These are phyloP conservation scores for Hippophae tibetana DNA, from an alignment of 306 rosid species.

Conservation along the genomic window DNA sequence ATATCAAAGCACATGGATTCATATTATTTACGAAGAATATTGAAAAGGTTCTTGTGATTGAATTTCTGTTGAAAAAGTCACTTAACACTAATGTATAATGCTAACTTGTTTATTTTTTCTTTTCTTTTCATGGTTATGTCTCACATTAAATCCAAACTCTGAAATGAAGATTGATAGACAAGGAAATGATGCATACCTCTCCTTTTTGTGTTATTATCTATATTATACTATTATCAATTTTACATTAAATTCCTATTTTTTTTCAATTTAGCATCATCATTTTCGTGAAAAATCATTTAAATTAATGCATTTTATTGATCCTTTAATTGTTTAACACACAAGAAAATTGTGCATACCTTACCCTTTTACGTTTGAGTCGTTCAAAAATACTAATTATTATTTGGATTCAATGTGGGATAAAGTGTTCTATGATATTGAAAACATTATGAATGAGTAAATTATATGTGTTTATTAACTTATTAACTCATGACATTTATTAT, in stretches of 20 bases:
- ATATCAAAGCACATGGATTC: conserved; percentile 89
- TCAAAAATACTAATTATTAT: too few species aligned
- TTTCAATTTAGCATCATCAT: not conserved
- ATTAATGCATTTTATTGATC: not conserved
- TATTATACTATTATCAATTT: not conserved
- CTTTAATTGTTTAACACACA: not conserved
- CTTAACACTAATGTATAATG: conserved; percentile 6
- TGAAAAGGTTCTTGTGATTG: conserved; percentile 59
- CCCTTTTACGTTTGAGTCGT: too few species aligned
- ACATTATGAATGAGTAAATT: too few species aligned
- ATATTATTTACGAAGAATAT: conserved; percentile 71
- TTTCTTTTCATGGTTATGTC: conserved; percentile 26
- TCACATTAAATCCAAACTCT: conserved; percentile 25
- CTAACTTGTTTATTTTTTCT: conserved; percentile 29
- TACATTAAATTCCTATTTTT: not conserved
- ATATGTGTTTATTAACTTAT: too few species aligned
- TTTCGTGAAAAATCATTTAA: not conserved
- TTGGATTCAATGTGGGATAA: too few species aligned
- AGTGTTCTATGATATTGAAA: too few species aligned
- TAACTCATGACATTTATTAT: too few species aligned
- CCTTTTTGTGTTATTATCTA: conserved; percentile 4
- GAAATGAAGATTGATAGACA: conserved; percentile 58
- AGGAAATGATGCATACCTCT: conserved; percentile 63
- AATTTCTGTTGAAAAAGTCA: conserved; percentile 14
- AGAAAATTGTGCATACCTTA: too few species aligned